Conservation (phyloP, 768 basidiomycete genomes). For the Xerocomus brunneocitrinus region DNA sequence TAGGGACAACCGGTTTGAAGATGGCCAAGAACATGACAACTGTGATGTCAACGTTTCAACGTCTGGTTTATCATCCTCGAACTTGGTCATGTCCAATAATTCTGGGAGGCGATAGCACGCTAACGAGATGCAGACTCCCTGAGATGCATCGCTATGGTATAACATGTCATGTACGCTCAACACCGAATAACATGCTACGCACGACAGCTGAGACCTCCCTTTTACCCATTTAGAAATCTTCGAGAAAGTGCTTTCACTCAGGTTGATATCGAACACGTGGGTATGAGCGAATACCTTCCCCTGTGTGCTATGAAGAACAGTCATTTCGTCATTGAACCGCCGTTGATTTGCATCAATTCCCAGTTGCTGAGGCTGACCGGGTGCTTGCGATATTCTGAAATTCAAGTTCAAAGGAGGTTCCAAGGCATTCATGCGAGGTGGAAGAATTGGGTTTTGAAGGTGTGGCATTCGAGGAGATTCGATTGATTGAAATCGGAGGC, state of each 20-base stretch:
- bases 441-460: conserved; percentile 7
- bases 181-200: conserved; percentile 14
- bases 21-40: conserved; percentile 43
- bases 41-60: conserved; percentile 21
- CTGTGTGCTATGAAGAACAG: conserved; percentile 14
- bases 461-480: background rate
- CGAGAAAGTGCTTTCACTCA: conserved; percentile 27
- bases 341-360: background rate
- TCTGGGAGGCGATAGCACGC: conserved; percentile 38
- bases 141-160: conserved; percentile 29
- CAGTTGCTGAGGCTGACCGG: background rate
- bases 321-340: conserved; percentile 18
- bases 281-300: conserved; percentile 19
- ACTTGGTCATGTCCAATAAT: conserved; percentile 14
- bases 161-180: background rate
- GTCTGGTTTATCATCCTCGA: conserved; percentile 11
- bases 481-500: background rate
- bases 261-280: conserved; percentile 24
- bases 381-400: conserved; percentile 11
- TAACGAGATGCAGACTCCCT: conserved; percentile 42
- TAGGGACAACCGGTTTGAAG: conserved; percentile 19
- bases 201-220: conserved; percentile 28
- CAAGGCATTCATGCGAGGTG: conserved; percentile 8
- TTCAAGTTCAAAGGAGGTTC: conserved; percentile 16
- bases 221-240: conserved; percentile 37